These are phyloP conservation scores for Tylopilus cervinicoccineus DNA, from an alignment of 768 basidiomycete species.

Conservation along the genomic window DNA sequence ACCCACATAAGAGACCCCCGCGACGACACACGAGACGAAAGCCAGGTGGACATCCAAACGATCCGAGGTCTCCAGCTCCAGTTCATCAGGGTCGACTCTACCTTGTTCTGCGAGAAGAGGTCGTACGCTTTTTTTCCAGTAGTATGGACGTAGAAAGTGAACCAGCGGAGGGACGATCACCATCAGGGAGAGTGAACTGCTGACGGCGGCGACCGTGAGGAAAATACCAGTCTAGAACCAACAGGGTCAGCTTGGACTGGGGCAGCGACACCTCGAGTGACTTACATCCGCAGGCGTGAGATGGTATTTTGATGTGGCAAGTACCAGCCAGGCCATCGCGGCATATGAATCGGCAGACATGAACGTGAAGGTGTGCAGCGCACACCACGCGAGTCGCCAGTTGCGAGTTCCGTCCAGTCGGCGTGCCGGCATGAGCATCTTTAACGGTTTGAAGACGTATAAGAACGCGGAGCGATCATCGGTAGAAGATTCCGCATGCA, in stretches of 20 bases:
- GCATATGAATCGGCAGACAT: slow-evolving; percentile 11
- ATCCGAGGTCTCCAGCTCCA: slow-evolving; percentile 16
- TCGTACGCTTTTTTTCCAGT: not conserved
- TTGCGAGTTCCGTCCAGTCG: slow-evolving; percentile 19
- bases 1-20: slow-evolving; percentile 10
- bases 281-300: slow-evolving; percentile 27
- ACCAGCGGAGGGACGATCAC: slow-evolving; percentile 22
- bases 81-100: not conserved
- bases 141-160: slow-evolving; percentile 24
- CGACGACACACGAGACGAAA: slow-evolving; percentile 16
- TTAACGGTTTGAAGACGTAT: slow-evolving; percentile 22
- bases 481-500: not conserved
- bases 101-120: not conserved
- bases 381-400: slow-evolving; percentile 30
- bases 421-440: slow-evolving; percentile 18
- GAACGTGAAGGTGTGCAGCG: slow-evolving; percentile 23
- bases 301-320: slow-evolving; percentile 23
- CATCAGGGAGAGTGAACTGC: slow-evolving; percentile 13
- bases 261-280: not conserved
- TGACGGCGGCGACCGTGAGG: slow-evolving; percentile 13
- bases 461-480: not conserved
- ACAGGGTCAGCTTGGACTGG: not conserved
- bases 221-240: slow-evolving; percentile 26
- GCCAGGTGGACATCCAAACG: slow-evolving; percentile 27
- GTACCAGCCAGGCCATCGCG: slow-evolving; percentile 14